Percentiles rank a stretch among this genome's conserved stretches.
phyloP scores from a whole-genome alignment of 73 alveolate species.

The Paramecium sonneborni region DNA sequence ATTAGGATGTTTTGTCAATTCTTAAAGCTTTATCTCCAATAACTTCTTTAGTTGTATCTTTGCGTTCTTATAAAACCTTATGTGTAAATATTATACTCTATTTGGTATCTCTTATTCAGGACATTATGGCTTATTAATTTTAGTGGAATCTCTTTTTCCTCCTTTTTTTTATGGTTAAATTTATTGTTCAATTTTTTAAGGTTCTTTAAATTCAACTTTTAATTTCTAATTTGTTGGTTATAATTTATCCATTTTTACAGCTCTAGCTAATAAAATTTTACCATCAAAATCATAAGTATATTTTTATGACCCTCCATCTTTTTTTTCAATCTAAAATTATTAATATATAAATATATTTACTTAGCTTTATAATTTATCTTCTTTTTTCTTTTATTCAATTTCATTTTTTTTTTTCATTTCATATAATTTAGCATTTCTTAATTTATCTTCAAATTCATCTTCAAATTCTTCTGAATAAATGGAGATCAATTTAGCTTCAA shows the following conservation, averaged over 20 bases:
- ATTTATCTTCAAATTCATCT: constrained; percentile 47
- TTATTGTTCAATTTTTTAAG: neutral
- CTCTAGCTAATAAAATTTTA: neutral
- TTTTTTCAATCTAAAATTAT: neutral
- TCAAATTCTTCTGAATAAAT: neutral
- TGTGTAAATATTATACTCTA: neutral
- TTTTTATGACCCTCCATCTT: constrained; percentile 26
- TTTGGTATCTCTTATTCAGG: constrained; percentile 5
- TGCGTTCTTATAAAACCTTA: constrained; percentile 21
- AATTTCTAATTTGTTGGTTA: constrained; percentile 22
- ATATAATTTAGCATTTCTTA: constrained; percentile 36
- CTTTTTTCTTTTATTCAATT: constrained; percentile 17
- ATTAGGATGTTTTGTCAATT: constrained; percentile 2
- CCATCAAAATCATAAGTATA: constrained; percentile 51
- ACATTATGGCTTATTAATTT: neutral
- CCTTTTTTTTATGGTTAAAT: neutral
- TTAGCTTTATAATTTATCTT: neutral
- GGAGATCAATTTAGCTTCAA: neutral
- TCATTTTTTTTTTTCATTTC: constrained; percentile 35
- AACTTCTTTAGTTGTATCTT: constrained; percentile 36
- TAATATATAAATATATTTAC: neutral
- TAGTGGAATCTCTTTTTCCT: neutral
- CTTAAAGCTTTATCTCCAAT: constrained; percentile 41
- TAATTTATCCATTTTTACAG: constrained; percentile 11
- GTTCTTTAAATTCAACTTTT: constrained; percentile 24